Conservation (phyloP, 1,284 basidiomycete species). For the Ceratobasidium sp. region DNA sequence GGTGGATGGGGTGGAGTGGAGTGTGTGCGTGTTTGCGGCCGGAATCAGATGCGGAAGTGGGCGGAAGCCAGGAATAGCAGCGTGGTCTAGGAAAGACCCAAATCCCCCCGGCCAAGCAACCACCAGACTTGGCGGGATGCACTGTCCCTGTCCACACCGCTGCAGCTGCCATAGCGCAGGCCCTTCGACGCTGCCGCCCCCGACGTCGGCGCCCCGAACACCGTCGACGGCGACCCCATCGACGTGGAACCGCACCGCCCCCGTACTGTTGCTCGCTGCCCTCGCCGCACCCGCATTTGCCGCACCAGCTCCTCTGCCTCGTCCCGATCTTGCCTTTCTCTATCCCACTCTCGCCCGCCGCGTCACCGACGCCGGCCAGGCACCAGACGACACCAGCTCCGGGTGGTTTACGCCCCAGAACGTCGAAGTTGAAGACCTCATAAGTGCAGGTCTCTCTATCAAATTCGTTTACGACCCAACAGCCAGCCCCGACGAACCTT, state of each 20-base stretch:
- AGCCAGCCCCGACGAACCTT: not conserved
- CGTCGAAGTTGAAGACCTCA: conserved; percentile 33
- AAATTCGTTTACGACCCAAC: conserved; percentile 24
- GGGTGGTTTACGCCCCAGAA: conserved; percentile 23
- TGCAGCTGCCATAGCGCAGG: conserved; percentile 34
- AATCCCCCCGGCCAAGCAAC: conserved; percentile 30
- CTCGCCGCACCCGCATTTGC: conserved; percentile 29
- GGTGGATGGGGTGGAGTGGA: not conserved
- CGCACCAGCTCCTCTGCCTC: conserved; percentile 4
- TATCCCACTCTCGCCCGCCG: conserved; percentile 13
- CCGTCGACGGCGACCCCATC: not conserved
- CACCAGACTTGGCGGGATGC: conserved; percentile 32
- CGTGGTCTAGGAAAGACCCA: not conserved
- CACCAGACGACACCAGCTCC: conserved; percentile 30
- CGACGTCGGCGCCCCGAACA: not conserved
- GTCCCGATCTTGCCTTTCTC: conserved; percentile 16
- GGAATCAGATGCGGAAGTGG: conserved; percentile 24
- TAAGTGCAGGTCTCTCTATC: conserved; percentile 1
- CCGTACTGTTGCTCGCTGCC: conserved; percentile 24
- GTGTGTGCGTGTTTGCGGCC: not conserved
- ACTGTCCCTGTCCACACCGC: conserved; percentile 19
- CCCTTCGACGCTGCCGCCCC: conserved; percentile 14
- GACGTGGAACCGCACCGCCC: conserved; percentile 29
- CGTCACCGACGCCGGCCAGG: conserved; percentile 41
- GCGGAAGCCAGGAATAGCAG: conserved; percentile 26